A percentile compares a stretch with the other conserved stretches of the same genome.
phyloP scores from a whole-genome alignment of 73 alveolate genomes.

The Diophrys sp. region DNA sequence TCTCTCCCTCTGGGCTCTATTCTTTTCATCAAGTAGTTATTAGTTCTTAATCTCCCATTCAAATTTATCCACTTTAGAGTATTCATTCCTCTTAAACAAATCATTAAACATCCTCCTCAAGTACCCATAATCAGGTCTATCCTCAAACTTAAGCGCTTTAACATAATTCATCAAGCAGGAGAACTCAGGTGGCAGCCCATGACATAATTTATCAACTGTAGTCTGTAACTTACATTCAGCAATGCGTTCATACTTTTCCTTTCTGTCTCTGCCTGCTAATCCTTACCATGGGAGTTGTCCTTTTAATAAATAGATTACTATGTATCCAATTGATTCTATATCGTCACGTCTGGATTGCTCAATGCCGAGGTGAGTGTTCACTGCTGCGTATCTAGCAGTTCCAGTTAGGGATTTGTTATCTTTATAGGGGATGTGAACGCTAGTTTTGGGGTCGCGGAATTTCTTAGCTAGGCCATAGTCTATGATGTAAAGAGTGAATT shows the following conservation, averaged over 20 bases:
- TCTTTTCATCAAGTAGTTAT: conserved; percentile 16
- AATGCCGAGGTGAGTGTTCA: conserved; percentile 69
- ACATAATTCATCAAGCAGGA: conserved; percentile 59
- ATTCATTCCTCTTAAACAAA: conserved; percentile 46
- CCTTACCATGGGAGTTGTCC: conserved; percentile 74
- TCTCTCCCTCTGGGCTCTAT: background rate
- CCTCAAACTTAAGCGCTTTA: conserved; percentile 70
- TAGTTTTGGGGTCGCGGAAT: conserved; percentile 67
- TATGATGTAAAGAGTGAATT: conserved; percentile 63
- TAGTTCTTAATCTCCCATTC: conserved; percentile 54
- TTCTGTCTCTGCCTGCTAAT: conserved; percentile 58
- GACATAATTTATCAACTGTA: conserved; percentile 63
- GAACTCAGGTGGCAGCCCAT: conserved; percentile 65
- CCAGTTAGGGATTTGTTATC: conserved; percentile 76
- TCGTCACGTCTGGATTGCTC: conserved; percentile 75
- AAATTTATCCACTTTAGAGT: conserved; percentile 54
- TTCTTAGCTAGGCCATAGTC: conserved; percentile 75
- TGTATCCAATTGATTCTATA: conserved; percentile 72
- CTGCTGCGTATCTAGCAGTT: conserved; percentile 74
- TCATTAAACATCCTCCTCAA: conserved; percentile 68
- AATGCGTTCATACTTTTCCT: conserved; percentile 59
- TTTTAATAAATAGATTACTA: conserved; percentile 52
- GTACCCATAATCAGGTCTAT: conserved; percentile 69
- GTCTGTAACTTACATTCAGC: conserved; percentile 64
- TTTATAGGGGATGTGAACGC: conserved; percentile 72